These are phyloP conservation scores for Heliamphora pulchella DNA, from an alignment of 179 eudicot species.

Conservation along the genomic window DNA sequence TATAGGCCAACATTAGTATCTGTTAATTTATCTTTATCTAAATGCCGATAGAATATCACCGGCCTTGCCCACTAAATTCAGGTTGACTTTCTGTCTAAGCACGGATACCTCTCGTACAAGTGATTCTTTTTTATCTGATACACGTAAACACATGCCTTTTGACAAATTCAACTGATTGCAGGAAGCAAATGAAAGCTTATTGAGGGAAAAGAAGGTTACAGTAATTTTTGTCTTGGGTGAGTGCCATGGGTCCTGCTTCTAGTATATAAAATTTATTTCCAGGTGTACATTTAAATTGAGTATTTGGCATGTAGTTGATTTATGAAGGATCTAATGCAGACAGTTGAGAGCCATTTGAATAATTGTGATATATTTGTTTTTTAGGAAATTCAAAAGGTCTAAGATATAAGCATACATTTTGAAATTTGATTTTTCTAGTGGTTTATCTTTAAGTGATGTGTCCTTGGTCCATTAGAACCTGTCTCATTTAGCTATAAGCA, in stretches of 20 bases:
- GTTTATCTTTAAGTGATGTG: neutral
- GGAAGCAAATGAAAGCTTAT: conserved; percentile 39
- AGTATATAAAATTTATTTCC: no score
- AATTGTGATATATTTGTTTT: neutral
- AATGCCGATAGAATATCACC: neutral
- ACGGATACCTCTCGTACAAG: conserved; percentile 8
- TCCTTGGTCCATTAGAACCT: neutral
- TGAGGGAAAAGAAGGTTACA: conserved; percentile 40
- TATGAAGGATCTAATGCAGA: neutral
- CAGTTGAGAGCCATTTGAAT: neutral
- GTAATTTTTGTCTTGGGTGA: conserved; percentile 80
- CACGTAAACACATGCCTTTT: neutral
- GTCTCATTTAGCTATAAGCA: neutral
- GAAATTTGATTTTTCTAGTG: neutral
- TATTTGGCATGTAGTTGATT: neutral
- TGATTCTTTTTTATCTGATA: neutral
- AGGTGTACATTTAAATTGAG: neutral
- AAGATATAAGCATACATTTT: neutral
- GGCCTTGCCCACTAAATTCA: neutral
- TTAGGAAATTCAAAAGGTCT: neutral
- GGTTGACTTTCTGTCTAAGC: neutral
- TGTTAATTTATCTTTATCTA: neutral
- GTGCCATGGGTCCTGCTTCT: conserved; percentile 17
- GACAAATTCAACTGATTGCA: conserved; percentile 24
- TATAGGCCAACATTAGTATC: neutral